Evolutionary conservation across 2,329 filamentous ascomycete species (phyloP).

Genomic region (Plenodomus lindquistii): DNA sequence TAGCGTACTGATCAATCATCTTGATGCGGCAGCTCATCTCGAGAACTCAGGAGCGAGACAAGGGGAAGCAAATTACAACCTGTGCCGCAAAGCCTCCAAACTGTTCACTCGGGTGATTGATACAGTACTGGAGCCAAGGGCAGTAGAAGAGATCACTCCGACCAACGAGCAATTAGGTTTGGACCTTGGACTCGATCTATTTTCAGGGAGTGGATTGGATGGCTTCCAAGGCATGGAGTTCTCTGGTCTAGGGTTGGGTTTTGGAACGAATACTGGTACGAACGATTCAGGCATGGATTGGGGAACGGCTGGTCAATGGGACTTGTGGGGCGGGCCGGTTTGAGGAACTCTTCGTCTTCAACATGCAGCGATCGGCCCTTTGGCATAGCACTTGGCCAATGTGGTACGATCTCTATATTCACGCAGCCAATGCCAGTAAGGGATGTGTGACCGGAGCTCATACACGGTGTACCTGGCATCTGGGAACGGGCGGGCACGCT

Average conservation of each 20-base stretch:
- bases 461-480: background rate
- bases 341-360: background rate
- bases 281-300: constrained; percentile 21
- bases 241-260: constrained; percentile 15
- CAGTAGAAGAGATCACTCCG: constrained; percentile 16
- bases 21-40: constrained; percentile 37
- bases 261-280: constrained; percentile 14
- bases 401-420: no score
- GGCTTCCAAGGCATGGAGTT: constrained; percentile 37
- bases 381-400: background rate
- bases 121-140: constrained; percentile 29
- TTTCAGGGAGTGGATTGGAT: constrained; percentile 31
- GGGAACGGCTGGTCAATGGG: constrained; percentile 36
- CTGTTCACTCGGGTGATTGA: constrained; percentile 38
- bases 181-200: constrained; percentile 25
- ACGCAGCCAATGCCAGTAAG: background rate
- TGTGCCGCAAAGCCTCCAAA: constrained; percentile 36
- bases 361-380: no score
- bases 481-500: background rate
- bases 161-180: constrained; percentile 12
- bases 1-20: constrained; percentile 45
- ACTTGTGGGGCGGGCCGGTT: constrained; percentile 8
- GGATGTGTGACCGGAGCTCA: background rate
- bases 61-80: constrained; percentile 40
- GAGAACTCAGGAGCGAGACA: constrained; percentile 37